Conservation (phyloP, 805 yeast species). For the Cyberlindnera meyerae region DNA sequence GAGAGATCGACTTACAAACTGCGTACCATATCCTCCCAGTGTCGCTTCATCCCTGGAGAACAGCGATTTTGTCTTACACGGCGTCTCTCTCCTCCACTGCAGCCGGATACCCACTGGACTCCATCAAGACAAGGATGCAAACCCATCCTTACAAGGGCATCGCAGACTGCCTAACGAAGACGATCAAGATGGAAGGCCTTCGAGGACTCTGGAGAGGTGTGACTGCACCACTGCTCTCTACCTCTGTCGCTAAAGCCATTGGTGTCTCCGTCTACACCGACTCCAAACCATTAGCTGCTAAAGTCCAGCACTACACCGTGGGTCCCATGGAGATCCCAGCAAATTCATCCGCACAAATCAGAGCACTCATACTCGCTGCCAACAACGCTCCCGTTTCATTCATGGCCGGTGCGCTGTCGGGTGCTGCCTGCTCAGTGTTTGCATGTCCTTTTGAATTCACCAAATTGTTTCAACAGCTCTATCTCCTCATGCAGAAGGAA, state of each 20-base stretch:
- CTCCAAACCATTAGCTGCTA: constrained; percentile 39
- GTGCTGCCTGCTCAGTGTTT: constrained; percentile 55
- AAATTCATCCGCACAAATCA: constrained; percentile 7
- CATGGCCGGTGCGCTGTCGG: constrained; percentile 61
- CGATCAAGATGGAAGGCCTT: constrained; percentile 58
- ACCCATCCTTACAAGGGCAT: constrained; percentile 60
- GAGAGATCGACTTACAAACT: constrained; percentile 39
- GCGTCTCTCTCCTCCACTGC: constrained; percentile 60
- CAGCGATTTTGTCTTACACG: constrained; percentile 57
- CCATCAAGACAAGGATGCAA: constrained; percentile 84
- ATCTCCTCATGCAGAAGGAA: constrained; percentile 32
- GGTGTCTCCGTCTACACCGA: constrained; percentile 61
- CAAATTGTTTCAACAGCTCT: constrained; percentile 75
- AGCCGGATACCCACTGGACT: constrained; percentile 80
- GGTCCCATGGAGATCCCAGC: constrained; percentile 12
- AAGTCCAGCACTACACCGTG: constrained; percentile 18
- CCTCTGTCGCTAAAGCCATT: constrained; percentile 59
- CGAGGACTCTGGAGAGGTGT: constrained; percentile 73
- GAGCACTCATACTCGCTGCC: constrained; percentile 19
- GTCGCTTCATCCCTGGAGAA: constrained; percentile 44
- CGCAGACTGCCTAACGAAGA: constrained; percentile 50
- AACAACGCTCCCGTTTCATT: constrained; percentile 44
- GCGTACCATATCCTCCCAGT: constrained; percentile 48
- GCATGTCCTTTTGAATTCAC: constrained; percentile 87
- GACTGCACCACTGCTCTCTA: constrained; percentile 64